Evolutionary conservation across 495 filamentous ascomycete genomes (phyloP).

Genomic region (Pyrenula aspistea): DNA sequence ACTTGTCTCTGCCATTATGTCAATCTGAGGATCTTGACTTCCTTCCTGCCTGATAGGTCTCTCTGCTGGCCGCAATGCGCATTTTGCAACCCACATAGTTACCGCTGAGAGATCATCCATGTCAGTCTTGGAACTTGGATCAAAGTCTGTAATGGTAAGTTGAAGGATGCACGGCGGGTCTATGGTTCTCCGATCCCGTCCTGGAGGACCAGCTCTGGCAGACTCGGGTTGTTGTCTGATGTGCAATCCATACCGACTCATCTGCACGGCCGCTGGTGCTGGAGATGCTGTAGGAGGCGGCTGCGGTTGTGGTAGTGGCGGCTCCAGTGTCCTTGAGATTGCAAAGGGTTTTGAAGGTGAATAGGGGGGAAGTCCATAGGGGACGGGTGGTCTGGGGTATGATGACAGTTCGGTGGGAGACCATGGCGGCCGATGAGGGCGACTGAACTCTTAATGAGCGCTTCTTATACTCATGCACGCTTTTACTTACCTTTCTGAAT

Average conservation of each 20-base stretch:
- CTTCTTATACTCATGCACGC: neutral
- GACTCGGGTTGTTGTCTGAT: slow-evolving; percentile 86
- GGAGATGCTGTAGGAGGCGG: neutral
- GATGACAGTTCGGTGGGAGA: neutral
- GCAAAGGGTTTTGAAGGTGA: neutral
- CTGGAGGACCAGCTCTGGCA: slow-evolving; percentile 84
- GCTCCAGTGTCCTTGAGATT: neutral
- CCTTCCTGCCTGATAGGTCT: slow-evolving; percentile 7
- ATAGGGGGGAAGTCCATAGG: neutral
- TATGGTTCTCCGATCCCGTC: slow-evolving; percentile 83
- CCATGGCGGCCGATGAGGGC: neutral
- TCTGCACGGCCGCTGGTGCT: slow-evolving; percentile 1
- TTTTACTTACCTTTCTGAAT: neutral
- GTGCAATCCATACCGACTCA: slow-evolving; percentile 43
- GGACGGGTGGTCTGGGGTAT: neutral
- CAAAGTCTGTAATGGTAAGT: slow-evolving; percentile 58
- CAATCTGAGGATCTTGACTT: slow-evolving; percentile 3
- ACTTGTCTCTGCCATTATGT: slow-evolving; percentile 2
- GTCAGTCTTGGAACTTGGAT: slow-evolving; percentile 37
- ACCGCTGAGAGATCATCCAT: slow-evolving; percentile 54
- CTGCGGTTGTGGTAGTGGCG: neutral
- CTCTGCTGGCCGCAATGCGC: slow-evolving; percentile 35
- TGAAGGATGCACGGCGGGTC: slow-evolving; percentile 94
- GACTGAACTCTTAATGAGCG: neutral
- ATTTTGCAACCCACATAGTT: slow-evolving; percentile 68